phyloP scores from a whole-genome alignment of 1,284 basidiomycete species.

The Fistulinella cinereoalba region DNA sequence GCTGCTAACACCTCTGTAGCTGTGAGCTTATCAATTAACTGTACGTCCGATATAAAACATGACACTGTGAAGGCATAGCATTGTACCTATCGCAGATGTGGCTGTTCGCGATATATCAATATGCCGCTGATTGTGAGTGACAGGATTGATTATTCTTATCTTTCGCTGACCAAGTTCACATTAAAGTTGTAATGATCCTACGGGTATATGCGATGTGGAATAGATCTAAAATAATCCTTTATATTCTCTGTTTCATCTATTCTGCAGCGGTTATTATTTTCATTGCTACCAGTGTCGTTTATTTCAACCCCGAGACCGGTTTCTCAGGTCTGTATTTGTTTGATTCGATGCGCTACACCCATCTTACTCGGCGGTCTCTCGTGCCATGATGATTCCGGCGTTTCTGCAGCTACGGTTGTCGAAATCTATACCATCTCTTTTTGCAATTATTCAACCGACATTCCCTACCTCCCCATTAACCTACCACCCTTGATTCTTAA shows the following conservation, averaged over 20 bases:
- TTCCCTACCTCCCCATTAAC: neutral
- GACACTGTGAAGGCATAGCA: neutral
- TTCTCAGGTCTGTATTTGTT: too few species aligned
- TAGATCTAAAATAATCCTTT: neutral
- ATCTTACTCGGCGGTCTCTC: too few species aligned
- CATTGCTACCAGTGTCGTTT: neutral
- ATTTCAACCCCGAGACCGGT: neutral
- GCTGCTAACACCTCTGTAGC: neutral
- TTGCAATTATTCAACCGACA: too few species aligned
- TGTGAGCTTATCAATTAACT: neutral
- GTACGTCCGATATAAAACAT: neutral
- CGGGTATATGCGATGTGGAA: neutral
- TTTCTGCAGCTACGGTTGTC: neutral
- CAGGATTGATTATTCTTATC: neutral
- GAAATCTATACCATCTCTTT: neutral
- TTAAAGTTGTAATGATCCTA: neutral
- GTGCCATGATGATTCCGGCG: too few species aligned
- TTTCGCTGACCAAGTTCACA: neutral
- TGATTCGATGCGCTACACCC: too few species aligned
- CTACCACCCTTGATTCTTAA: neutral
- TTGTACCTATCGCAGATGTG: neutral
- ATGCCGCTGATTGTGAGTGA: neutral
- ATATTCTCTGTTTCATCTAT: neutral
- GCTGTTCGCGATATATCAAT: neutral
- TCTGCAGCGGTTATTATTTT: neutral